These are phyloP conservation scores for Chrysoporthe puriensis DNA, from an alignment of 2,329 filamentous ascomycete genomes.

Conservation along the genomic window DNA sequence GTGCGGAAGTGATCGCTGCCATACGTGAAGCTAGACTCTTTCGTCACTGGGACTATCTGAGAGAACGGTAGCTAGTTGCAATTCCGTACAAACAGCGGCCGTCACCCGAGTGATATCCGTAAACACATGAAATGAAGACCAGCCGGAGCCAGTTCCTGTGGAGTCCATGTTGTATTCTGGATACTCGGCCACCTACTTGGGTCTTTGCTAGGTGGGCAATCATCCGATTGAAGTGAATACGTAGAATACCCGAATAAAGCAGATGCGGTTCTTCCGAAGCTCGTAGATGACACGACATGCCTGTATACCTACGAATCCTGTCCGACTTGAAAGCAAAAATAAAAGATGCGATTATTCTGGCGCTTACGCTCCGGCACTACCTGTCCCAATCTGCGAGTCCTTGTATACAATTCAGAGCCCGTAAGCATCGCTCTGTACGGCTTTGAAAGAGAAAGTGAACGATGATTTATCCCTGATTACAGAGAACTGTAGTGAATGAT, in stretches of 20 bases:
- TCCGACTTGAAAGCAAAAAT: not conserved
- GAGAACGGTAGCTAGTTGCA: not conserved
- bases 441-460: too few relatives aligned
- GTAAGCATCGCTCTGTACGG: too few relatives aligned
- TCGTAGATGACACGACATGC: not conserved
- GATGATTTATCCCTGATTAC: too few relatives aligned
- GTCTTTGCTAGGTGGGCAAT: not conserved
- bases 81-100: not conserved
- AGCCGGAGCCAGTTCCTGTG: not conserved
- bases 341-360: not conserved
- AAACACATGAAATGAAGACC: not conserved
- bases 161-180: not conserved
- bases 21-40: not conserved
- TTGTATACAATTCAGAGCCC: not conserved
- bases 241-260: not conserved
- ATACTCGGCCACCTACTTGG: not conserved
- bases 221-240: not conserved
- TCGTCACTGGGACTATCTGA: not conserved
- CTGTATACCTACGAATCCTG: not conserved
- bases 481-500: too few relatives aligned
- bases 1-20: not conserved
- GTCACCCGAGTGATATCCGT: constrained; percentile 1
- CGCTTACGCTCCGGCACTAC: not conserved
- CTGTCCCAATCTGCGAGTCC: not conserved
- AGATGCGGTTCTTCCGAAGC: not conserved